These are phyloP conservation scores for Mycena galopus DNA, from an alignment of 768 basidiomycete species.

Conservation along the genomic window DNA sequence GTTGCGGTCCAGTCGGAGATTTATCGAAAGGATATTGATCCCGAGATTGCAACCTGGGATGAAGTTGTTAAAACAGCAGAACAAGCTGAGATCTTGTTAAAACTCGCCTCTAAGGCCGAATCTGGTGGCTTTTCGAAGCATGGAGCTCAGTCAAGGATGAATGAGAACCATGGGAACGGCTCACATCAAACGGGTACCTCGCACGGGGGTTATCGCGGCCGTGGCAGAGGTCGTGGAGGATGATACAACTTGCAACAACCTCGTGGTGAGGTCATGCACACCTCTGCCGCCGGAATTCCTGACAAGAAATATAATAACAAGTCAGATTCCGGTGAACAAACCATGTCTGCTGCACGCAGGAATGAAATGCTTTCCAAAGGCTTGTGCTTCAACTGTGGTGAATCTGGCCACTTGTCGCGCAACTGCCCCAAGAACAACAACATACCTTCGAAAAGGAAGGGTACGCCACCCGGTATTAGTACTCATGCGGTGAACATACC, in stretches of 20 bases:
- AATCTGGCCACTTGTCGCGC: neutral
- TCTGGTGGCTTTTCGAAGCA: too few relatives aligned
- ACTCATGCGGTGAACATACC: neutral
- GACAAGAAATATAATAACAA: too few relatives aligned
- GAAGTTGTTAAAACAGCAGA: constrained; percentile 17
- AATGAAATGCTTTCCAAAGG: constrained; percentile 15
- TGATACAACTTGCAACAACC: neutral
- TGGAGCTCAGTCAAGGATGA: too few relatives aligned
- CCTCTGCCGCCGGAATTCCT: neutral
- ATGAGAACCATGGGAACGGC: too few relatives aligned
- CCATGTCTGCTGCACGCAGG: neutral
- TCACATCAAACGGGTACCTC: too few relatives aligned
- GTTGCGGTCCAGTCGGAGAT: constrained; percentile 30
- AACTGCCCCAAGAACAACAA: neutral
- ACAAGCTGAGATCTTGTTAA: neutral
- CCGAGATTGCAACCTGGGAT: constrained; percentile 23
- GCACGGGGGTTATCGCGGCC: too few relatives aligned
- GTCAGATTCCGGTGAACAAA: neutral
- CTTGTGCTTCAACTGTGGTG: neutral
- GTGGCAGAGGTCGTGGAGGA: neutral
- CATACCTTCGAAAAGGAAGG: neutral
- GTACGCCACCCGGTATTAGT: neutral
- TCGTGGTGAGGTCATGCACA: neutral
- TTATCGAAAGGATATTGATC: constrained; percentile 29
- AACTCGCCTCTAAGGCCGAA: neutral